A percentile compares a stretch with the other conserved stretches of the same genome.
phyloP scores from a whole-genome alignment of 495 filamentous ascomycete species.

The Aspergillus steynii region DNA sequence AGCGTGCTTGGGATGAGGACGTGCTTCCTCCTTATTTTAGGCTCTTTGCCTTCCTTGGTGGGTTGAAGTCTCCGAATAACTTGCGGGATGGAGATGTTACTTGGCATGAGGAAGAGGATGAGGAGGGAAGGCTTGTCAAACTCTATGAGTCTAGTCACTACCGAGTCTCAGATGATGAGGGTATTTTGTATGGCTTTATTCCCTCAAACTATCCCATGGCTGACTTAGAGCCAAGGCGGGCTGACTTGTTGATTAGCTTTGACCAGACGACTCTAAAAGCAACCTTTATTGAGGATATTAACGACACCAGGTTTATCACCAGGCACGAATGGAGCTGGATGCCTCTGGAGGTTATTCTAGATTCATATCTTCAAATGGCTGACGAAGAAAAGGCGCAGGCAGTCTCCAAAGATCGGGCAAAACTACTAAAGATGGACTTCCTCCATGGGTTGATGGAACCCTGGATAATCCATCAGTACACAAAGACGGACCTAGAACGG shows the following conservation, averaged over 20 bases:
- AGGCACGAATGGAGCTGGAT: constrained; percentile 16
- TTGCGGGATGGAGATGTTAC: constrained; percentile 8
- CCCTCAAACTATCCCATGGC: not conserved
- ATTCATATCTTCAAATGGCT: constrained; percentile 16
- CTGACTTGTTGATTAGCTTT: constrained; percentile 15
- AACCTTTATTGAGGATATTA: constrained; percentile 11
- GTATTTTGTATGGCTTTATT: constrained; percentile 13
- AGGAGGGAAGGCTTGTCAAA: constrained; percentile 12
- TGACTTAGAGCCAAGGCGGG: not conserved
- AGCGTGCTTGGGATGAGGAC: constrained; percentile 13
- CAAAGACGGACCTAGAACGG: constrained; percentile 11
- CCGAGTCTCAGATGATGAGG: constrained; percentile 14
- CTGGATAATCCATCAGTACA: constrained; percentile 14
- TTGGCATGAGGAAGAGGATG: constrained; percentile 13
- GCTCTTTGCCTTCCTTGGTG: constrained; percentile 10
- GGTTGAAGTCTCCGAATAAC: constrained; percentile 2
- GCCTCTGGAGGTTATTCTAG: constrained; percentile 19
- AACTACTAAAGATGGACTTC: constrained; percentile 9
- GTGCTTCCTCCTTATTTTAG: not conserved
- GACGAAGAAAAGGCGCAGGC: constrained; percentile 15
- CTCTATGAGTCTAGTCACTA: constrained; percentile 12
- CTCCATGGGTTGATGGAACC: not conserved
- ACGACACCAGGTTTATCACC: constrained; percentile 6
- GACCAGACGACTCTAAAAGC: constrained; percentile 16
- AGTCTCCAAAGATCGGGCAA: constrained; percentile 9